Evolutionary conservation across 2,329 filamentous ascomycete genomes (phyloP), one percentile per base, ranked within the genome.

Genomic region (Microcyclospora pomicola): DNA sequence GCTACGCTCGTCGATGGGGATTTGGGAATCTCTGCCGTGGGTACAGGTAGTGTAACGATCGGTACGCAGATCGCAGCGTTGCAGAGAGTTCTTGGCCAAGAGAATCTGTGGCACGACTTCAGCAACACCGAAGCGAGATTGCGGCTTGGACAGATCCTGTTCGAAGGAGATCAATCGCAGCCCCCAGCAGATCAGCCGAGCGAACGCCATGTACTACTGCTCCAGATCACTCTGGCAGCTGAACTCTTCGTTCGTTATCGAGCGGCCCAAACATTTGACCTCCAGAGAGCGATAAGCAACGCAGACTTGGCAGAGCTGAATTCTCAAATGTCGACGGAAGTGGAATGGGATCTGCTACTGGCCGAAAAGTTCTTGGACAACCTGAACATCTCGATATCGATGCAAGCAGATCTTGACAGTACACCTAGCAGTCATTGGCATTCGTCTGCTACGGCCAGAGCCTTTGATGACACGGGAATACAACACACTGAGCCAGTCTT

Each of bases 341-440:
- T 69, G 4, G 64, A 72, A 37, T 75, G 71, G 71, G 70, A 73
- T 51, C 52, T 75, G 15, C 59, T 75, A 2, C 59, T 70, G 13
- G 67, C 67, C 6, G 62, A 68, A 15, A 60, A 67, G 2, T 72
- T 73, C 36, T 53, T 73, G 27, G 65, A 71, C 32, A 71, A 66
- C 35, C 55, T 73, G n/a, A 50, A 59, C 13, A 59, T 69, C 12
- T 42, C 53, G 5, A 9, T 31, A n/a, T 5, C 12, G 12, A 31
- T 5, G 14, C 30, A 15, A 31, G 35, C 37, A 2, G 34, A 41
- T 7, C 6, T 37, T 7, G 19, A 15, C 5, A 27, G 40, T 11
- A 16, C 30, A 16, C 15, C 24, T 6, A 39, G 27, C 15, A 35
- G 34, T 13, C 10, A 24, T 9, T 38, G 34, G 2, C 43, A 47